Evolutionary conservation across 306 rosid species (phyloP), one percentile per base, ranked within the genome.

Genomic region (Carpinus viminea): DNA sequence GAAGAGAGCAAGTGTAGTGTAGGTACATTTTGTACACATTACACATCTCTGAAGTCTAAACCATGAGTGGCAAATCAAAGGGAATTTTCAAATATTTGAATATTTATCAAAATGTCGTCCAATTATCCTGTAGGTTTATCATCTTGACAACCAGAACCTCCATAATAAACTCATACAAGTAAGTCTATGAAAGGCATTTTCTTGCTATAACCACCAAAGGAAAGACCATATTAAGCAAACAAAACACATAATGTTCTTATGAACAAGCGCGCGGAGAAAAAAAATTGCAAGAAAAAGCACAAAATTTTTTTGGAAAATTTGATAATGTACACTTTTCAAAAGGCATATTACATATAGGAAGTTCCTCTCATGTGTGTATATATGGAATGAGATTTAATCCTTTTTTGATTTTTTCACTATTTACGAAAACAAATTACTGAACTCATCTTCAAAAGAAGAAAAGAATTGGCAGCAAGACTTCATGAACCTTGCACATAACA

Each of bases 321-420:
- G 92, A 84, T 91, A 82, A 90, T 90, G 91, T 93, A 91, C 95
- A 93, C 21, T 90, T 91, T 79, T 88, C 80, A 79, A 68, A 83
- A 83, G 72, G 79, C 79, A 73, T 72, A 78, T 56, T 85, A 73
- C 82, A 79, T 68, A 78, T 24, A 82, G 28, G 53, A 65, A 55
- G 80, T 81, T 79, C 72, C 76, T 60, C 73, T 84, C 76, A 61
- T 66, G 89, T 88, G 86, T 88, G 90, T 86, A 86, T 88, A 84
- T 79, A 76, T 85, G 79, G 77, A 78, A 84, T 69, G 61, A 59
- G 28, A 86, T 75, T 81, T 81, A 71, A 85, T 77, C 75, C 64
- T 38, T 70, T 71, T 78, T 64, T 66, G 74, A 81, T 81, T 76
- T 80, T 80, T 83, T 78, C 62, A 64, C 93, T 93, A 86, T 89